phyloP scores from a whole-genome alignment of 2,329 filamentous ascomycete genomes.

The Scedosporium apiospermum region DNA sequence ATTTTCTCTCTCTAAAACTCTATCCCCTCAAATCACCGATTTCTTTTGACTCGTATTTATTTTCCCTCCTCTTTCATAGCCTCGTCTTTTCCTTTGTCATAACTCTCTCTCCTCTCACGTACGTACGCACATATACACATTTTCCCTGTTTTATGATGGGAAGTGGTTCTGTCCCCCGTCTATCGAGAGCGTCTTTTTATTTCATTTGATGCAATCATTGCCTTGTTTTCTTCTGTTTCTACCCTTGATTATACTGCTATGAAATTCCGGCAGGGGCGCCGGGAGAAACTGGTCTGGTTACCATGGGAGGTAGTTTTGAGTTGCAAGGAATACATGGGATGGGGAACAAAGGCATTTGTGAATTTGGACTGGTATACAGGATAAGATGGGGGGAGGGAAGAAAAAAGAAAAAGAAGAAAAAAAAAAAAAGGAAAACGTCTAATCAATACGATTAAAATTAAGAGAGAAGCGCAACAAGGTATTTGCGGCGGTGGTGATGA shows the following conservation, averaged over 20 bases:
- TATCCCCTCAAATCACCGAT: not conserved
- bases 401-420: not conserved
- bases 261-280: conserved; percentile 1
- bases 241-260: not conserved
- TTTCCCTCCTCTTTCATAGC: conserved; percentile 4
- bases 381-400: no score
- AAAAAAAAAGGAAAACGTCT: not conserved
- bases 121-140: not conserved
- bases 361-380: not conserved
- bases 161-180: conserved; percentile 14
- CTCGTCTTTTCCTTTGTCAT: conserved; percentile 6
- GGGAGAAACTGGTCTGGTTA: conserved; percentile 11
- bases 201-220: conserved; percentile 3
- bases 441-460: not conserved
- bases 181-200: conserved; percentile 12
- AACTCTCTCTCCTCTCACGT: not conserved
- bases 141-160: not conserved
- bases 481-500: no score
- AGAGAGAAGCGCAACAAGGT: no score
- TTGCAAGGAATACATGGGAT: not conserved
- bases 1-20: conserved; percentile 8
- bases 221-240: conserved; percentile 10
- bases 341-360: conserved; percentile 4
- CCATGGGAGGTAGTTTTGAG: conserved; percentile 12
- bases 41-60: not conserved